A percentile compares a stretch with the other conserved stretches of the same genome.
Evolutionary conservation across 345 rosid species (phyloP).

Genomic region (Melaleuca alternifolia): DNA sequence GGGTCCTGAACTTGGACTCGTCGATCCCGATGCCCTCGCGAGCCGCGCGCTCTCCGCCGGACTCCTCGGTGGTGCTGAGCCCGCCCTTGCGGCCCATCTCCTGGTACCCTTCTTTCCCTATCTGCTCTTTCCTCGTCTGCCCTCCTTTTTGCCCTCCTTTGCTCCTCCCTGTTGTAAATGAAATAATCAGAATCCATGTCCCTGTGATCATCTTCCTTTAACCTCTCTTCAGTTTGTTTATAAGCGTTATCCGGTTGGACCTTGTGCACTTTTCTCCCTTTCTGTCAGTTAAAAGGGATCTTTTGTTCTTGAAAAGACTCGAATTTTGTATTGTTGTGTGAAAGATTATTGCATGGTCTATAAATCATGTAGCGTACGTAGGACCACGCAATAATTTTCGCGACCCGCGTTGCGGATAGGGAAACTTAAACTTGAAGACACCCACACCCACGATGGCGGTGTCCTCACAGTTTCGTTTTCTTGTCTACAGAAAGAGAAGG

Average conservation of each 20-base stretch:
- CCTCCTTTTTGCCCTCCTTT: slow-evolving; percentile 32
- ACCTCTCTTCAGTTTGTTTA: background rate
- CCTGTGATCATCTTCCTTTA: background rate
- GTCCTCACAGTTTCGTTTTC: background rate
- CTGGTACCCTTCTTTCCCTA: slow-evolving; percentile 57
- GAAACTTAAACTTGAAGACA: background rate
- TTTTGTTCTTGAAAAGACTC: background rate
- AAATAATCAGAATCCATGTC: background rate
- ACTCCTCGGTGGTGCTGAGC: slow-evolving; percentile 44
- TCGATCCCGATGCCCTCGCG: slow-evolving; percentile 54
- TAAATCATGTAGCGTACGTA: background rate
- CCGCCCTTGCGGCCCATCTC: slow-evolving; percentile 75
- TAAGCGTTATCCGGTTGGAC: background rate
- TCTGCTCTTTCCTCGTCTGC: slow-evolving; percentile 48
- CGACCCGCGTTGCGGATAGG: background rate
- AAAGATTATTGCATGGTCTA: background rate
- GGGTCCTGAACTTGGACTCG: slow-evolving; percentile 52
- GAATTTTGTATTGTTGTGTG: background rate
- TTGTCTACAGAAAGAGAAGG: background rate
- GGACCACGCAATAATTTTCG: background rate
- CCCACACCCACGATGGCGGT: background rate
- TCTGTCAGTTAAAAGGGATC: background rate
- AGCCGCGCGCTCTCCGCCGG: slow-evolving; percentile 48
- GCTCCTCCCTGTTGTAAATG: slow-evolving; percentile 16
- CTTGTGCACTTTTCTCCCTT: background rate